Evolutionary conservation across 2,329 filamentous ascomycete species (phyloP), one percentile per base, ranked within the genome.

Genomic region (Cordyceps fumosorosea): DNA sequence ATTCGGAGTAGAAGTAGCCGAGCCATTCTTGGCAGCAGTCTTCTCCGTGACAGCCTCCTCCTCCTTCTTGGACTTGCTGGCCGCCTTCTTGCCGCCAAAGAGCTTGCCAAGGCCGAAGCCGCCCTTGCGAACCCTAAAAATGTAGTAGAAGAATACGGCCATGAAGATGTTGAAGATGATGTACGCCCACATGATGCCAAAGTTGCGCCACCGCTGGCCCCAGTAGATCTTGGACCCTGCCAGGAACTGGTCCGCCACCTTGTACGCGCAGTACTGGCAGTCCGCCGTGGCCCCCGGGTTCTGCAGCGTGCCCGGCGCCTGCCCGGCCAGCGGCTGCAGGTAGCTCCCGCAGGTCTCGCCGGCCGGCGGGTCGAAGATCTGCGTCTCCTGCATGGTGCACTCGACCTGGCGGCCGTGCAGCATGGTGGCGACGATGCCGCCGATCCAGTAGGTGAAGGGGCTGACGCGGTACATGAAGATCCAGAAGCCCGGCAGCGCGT

Each of bases 391-490:
- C 0, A 73, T 63, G 0, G 80, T 75, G 69, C 86, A 89, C 0
- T 68, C 65, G 20, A 89, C 79, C 0, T 69, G 48, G 2, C 85
- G 76, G 16, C 74, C 78, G 57, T 85, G 80, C 2, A 92, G 77
- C 70, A 88, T 83, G 0, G 87, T 89, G 1, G 85, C 79, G 2
- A 89, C 80, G 73, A 91, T 87, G 12, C 85, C 88, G 1, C 80
- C 80, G 63, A 91, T 84, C 79, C 80, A 84, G 72, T 90, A 90
- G 0, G 85, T 89, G 63, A 89, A 86, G 0, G 86, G 87, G 0
- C 81, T 85, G 12, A 85, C 78, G 29, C 84, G 81, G 72, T 90
- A 88, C 88, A 91, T 91, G 76, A 90, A 91, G 64, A 85, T 84
- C 89, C 89, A 92, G 76, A 91, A 91, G 0, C 84, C 80, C 0